Evolutionary conservation across 108 stramenopile species (phyloP), one percentile per base, ranked within the genome.

Genomic region (Cyclotella distinguenda): DNA sequence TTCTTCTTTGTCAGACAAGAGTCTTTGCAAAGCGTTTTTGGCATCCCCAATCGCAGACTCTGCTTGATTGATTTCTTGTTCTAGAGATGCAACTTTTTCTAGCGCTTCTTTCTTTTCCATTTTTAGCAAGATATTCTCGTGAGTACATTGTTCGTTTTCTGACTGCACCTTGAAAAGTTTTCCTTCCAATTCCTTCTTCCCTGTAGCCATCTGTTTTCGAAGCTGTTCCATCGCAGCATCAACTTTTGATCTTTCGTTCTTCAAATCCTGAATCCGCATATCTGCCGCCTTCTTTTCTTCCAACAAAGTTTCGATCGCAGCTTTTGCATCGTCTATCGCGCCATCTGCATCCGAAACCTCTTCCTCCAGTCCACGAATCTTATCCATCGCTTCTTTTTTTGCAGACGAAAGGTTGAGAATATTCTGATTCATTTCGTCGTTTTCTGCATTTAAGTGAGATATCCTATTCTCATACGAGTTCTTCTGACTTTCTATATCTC

Each of bases 291-390:
- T 78, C 19, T 70, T 78, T 32, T 76, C 74, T 21, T 55, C 66
- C 9, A 68, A 46, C 4, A 76, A 56, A 32, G 74, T 68, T 56
- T 76, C 67, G 28, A 76, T 76, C 9, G 74, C 74, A 28, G 69
- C 64, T 50, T 78, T 78, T 21, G 77, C 77, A 59, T 78, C 69
- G 21, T 78, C 77, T 39, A 70, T 70, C 36, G 69, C 77, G 40
- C 64, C 59, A 48, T 70, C 77, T 19, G 68, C 77, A 60, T 78
- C 77, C 49, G 69, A 70, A 23, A 70, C 77, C 31, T 70, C 77
- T 42, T 78, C 69, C 40, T 78, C 77, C 11, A 78, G 50, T 6
- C 77, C 77, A 38, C 77, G 68, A 61, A 78, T 78, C 68, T 69
- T 78, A 60, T 78, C 77, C 64, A 78, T 78, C 1, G 77, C 77